Base-by-base conservation (phyloP, 306 rosid genomes). In the Sphenostylis stenocarpa region DNA sequence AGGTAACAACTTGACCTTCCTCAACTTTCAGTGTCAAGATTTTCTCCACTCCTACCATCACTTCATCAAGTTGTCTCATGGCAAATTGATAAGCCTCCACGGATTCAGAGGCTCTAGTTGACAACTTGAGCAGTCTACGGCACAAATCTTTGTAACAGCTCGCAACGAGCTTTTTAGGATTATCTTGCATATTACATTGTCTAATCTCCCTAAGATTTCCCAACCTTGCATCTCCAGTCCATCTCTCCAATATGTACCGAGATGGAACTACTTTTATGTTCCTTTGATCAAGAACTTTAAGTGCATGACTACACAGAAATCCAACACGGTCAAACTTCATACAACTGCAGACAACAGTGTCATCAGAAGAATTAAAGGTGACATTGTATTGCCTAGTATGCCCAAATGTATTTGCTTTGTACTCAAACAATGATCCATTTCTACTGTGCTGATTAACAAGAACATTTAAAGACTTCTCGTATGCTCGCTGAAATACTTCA, bases 1-100 rank as follows among this genome's bases (percentile, higher is more conserved):
- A 74, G 81, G 86, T 49, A 82, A 79, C 56, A 70, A 76, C 85
- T 63, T 81, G 91, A 75, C 82, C 83, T 71, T 85, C 87, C 61
- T 49, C 88, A 33, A 56, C 77, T 63, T 75, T 83, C 41, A 29
- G 53, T 68, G 76, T 72, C 84, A 88, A 69, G 34, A 88, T 82
- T 78, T 86, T 88, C 85, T 86, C 87, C 75, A 90, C 87, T 55
- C 91, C 89, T 79, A 86, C 88, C 82, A 81, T 86, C 76, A 86
- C 70, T 84, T 88, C 86, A 64, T 88, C 87, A 69, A 90, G 84
- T 73, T 86, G 84, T 52, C 65, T 71, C 3, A 29, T 70, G 3
- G 87, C 86, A 75, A 83, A 90, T 57, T 73, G 82, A 83, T 84
- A 86, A 33, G 90, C 90, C 41, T 86, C 92, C 76, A 64, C 76